phyloP scores from a whole-genome alignment of 75 land plant genomes.

The Picea sitchensis region DNA sequence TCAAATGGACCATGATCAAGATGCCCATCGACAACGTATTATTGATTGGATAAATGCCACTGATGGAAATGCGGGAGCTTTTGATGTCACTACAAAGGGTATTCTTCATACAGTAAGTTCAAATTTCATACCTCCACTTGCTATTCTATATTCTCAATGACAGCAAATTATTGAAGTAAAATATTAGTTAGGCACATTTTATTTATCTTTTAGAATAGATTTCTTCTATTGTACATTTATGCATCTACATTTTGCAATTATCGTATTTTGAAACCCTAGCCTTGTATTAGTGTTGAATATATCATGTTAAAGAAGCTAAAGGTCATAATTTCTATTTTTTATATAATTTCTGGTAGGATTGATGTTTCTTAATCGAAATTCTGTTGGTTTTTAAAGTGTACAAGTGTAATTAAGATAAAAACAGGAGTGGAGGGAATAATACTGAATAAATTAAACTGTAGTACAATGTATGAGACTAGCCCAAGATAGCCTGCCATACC shows the following conservation, averaged over 20 bases:
- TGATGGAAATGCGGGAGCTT: conserved; percentile 71
- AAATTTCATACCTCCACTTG: background rate
- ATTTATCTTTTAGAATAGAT: background rate
- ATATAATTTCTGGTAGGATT: background rate
- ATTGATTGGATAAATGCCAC: conserved; percentile 93
- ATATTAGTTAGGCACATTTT: background rate
- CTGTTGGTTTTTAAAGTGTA: no score
- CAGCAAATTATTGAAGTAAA: background rate
- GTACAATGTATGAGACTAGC: no score
- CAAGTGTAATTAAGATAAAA: no score
- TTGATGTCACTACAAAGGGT: conserved; percentile 95
- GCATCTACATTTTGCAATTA: background rate
- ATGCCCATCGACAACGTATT: conserved; percentile 81
- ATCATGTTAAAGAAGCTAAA: background rate
- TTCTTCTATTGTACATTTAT: background rate
- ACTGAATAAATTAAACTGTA: no score
- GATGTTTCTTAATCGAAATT: background rate
- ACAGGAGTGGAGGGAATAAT: no score
- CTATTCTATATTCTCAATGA: conserved; percentile 2
- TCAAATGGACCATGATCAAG: conserved; percentile 72
- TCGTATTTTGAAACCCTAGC: background rate
- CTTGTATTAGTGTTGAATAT: background rate
- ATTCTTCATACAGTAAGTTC: conserved; percentile 67
- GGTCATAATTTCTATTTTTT: background rate
- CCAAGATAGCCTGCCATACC: no score